Evolutionary conservation across 129 eudicot species (phyloP).

Genomic region (Tagetes patula): DNA sequence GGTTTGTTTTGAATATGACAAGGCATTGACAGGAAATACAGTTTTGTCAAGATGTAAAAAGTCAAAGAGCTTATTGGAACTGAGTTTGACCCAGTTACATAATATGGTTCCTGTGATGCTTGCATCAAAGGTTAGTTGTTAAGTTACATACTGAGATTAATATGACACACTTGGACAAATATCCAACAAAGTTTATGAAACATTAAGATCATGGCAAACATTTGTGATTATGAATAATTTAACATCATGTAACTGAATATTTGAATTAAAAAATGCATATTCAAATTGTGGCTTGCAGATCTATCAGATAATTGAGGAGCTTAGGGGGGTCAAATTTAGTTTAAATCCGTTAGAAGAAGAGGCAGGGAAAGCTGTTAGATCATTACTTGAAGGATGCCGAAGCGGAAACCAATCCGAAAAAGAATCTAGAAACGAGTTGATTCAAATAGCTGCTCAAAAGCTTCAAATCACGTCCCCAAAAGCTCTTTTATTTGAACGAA

Average conservation of each 20-base stretch:
- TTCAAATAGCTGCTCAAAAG: constrained; percentile 47
- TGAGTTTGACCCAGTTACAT: constrained; percentile 56
- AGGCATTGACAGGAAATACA: constrained; percentile 75
- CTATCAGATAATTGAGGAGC: constrained; percentile 45
- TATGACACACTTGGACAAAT: not conserved
- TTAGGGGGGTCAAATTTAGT: constrained; percentile 36
- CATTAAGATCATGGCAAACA: constrained; percentile 3
- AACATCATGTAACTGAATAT: not conserved
- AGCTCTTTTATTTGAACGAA: constrained; percentile 57
- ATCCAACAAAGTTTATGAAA: constrained; percentile 4
- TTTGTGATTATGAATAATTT: not conserved
- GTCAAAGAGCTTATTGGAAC: constrained; percentile 42
- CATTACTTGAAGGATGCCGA: constrained; percentile 41
- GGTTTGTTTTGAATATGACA: constrained; percentile 26
- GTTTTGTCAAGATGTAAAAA: constrained; percentile 57
- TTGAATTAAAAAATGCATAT: not conserved
- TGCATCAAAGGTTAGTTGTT: constrained; percentile 57
- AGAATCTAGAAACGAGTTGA: constrained; percentile 36
- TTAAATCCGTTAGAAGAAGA: constrained; percentile 65
- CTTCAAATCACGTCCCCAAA: constrained; percentile 60
- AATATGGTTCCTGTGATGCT: constrained; percentile 66
- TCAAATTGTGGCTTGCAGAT: constrained; percentile 51
- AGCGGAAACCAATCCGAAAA: constrained; percentile 37
- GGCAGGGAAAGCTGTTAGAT: constrained; percentile 58
- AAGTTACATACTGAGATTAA: constrained; percentile 6